Evolutionary conservation across 805 yeast genomes (phyloP).

Genomic region (Ogataea paraovalis): DNA sequence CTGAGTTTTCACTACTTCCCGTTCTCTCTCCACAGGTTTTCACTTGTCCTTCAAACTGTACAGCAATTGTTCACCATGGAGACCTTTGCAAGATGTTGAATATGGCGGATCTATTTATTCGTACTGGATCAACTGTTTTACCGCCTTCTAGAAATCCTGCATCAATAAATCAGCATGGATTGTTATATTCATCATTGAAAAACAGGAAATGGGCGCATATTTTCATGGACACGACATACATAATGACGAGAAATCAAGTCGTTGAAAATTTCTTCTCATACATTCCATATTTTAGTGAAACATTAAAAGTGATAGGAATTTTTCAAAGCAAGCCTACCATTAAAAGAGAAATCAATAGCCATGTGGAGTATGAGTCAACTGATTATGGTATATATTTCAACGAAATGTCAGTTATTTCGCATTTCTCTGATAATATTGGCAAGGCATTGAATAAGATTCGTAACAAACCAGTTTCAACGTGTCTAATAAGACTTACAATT

Average conservation of each 20-base stretch:
- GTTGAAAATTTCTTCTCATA: slow-evolving; percentile 43
- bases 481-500: slow-evolving; percentile 8
- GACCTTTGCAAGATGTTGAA: slow-evolving; percentile 61
- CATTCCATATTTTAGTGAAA: slow-evolving; percentile 47
- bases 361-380: slow-evolving; percentile 86
- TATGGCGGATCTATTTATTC: slow-evolving; percentile 57
- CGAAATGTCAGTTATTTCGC: slow-evolving; percentile 62
- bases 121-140: slow-evolving; percentile 46
- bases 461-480: slow-evolving; percentile 4
- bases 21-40: slow-evolving; percentile 80
- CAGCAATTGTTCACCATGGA: slow-evolving; percentile 57
- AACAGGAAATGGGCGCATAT: slow-evolving; percentile 76
- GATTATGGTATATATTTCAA: slow-evolving; percentile 74
- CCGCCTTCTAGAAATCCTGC: slow-evolving; percentile 12
- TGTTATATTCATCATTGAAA: slow-evolving; percentile 42
- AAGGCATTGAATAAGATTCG: slow-evolving; percentile 35
- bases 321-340: slow-evolving; percentile 79
- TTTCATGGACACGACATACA: slow-evolving; percentile 73
- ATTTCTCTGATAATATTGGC: slow-evolving; percentile 53
- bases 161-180: slow-evolving; percentile 30
- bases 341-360: slow-evolving; percentile 70
- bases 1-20: slow-evolving; percentile 72
- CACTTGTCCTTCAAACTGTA: slow-evolving; percentile 82
- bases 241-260: slow-evolving; percentile 64
- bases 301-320: slow-evolving; percentile 59